These are phyloP conservation scores for Galerina sulciceps DNA, from an alignment of 768 basidiomycete species.

Conservation along the genomic window DNA sequence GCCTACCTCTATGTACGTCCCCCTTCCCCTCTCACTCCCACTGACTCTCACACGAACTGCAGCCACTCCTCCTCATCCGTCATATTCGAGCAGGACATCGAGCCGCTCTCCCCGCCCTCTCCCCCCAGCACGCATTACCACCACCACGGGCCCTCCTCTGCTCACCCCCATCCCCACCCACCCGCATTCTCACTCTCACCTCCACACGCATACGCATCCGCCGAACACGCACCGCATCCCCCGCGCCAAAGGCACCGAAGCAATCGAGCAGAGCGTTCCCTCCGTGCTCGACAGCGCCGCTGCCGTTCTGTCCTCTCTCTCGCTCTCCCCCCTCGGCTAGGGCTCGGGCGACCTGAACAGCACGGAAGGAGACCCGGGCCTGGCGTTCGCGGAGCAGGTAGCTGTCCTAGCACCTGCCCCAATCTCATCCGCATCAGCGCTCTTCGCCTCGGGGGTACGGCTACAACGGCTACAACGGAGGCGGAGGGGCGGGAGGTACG, in stretches of 20 bases:
- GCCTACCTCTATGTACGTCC: conserved; percentile 74
- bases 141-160: conserved; percentile 28
- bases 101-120: conserved; percentile 53
- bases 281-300: conserved; percentile 87
- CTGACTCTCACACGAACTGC: too few relatives aligned
- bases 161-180: too few relatives aligned
- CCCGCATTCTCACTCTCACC: too few relatives aligned
- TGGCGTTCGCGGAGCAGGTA: conserved; percentile 60
- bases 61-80: conserved; percentile 87
- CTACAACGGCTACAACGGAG: too few relatives aligned
- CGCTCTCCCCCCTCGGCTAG: conserved; percentile 43
- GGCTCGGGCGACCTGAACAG: too few relatives aligned
- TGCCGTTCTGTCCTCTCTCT: conserved; percentile 60
- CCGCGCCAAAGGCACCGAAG: conserved; percentile 71
- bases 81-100: conserved; percentile 92
- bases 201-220: too few relatives aligned
- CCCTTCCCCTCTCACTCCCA: neutral
- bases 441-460: too few relatives aligned
- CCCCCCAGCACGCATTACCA: conserved; percentile 34
- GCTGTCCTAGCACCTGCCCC: conserved; percentile 51
- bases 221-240: conserved; percentile 76
- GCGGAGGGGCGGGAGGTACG: too few relatives aligned
- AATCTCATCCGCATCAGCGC: conserved; percentile 14
- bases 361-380: conserved; percentile 30
- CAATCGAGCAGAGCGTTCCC: conserved; percentile 80